Percentiles rank a stretch among this genome's conserved stretches.
Conservation (phyloP, 2,329 filamentous ascomycete genomes). For the Pestalotiopsis sp. region DNA sequence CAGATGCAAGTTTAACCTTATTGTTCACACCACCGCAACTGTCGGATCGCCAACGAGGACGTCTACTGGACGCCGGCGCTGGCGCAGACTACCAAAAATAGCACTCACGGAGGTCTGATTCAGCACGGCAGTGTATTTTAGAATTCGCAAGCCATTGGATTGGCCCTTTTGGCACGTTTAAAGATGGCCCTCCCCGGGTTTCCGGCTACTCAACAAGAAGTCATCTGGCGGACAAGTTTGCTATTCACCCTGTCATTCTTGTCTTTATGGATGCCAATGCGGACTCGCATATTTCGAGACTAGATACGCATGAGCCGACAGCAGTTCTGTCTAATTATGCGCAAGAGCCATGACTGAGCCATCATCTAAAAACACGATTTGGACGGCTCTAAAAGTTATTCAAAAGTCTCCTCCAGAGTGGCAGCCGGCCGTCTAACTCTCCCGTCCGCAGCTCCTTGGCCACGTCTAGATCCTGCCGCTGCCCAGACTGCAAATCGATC, state of each 20-base stretch:
- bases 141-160: background rate
- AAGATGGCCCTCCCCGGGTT: too few relatives aligned
- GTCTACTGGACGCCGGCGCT: background rate
- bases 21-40: background rate
- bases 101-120: background rate
- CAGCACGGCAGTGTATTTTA: background rate
- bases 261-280: too few relatives aligned
- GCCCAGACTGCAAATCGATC: constrained; percentile 60
- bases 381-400: constrained; percentile 38
- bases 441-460: constrained; percentile 35
- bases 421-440: constrained; percentile 23
- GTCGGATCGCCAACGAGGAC: background rate
- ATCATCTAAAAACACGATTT: too few relatives aligned
- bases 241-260: too few relatives aligned
- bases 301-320: too few relatives aligned
- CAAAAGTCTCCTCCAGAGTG: constrained; percentile 49
- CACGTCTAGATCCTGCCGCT: constrained; percentile 57
- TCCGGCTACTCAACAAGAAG: too few relatives aligned
- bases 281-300: too few relatives aligned
- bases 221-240: too few relatives aligned
- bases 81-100: background rate
- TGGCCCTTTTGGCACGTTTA: background rate
- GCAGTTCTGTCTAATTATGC: too few relatives aligned
- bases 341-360: too few relatives aligned
- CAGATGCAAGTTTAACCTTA: background rate